These are phyloP conservation scores for Patellifolia procumbens DNA, from an alignment of 179 eudicot genomes.

Conservation along the genomic window DNA sequence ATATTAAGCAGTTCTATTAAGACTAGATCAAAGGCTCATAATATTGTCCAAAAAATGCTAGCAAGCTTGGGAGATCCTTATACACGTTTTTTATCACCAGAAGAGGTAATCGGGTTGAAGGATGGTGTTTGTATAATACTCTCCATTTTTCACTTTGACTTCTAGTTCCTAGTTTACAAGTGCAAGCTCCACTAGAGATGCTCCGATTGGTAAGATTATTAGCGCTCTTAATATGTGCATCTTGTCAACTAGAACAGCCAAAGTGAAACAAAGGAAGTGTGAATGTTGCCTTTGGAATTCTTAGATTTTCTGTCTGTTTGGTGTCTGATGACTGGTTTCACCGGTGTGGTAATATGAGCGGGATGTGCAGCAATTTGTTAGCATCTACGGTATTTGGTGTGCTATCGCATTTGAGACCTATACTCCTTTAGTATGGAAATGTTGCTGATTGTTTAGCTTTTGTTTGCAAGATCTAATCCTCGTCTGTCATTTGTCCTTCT, in stretches of 20 bases:
- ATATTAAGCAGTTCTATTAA: conserved; percentile 59
- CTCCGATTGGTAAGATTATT: not conserved
- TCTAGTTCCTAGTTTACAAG: not conserved
- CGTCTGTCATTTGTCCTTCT: not conserved
- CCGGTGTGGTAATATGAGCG: not conserved
- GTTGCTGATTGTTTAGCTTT: conserved; percentile 13
- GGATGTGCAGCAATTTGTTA: conserved; percentile 3
- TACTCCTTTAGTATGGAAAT: not conserved
- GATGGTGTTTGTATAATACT: not conserved
- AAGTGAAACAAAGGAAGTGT: not conserved
- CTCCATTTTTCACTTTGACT: not conserved
- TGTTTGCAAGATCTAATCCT: not conserved
- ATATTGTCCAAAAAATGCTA: conserved; percentile 69
- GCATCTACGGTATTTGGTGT: not conserved
- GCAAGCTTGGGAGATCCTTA: conserved; percentile 89
- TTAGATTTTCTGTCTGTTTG: conserved; percentile 1
- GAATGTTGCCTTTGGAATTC: not conserved
- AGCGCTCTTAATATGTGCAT: not conserved
- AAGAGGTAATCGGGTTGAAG: conserved; percentile 55
- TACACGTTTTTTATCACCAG: conserved; percentile 81
- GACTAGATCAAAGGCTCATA: conserved; percentile 84
- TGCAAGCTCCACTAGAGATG: not conserved
- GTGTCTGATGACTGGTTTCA: not conserved
- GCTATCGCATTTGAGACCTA: conserved; percentile 8
- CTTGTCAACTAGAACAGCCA: not conserved